These are phyloP conservation scores for Coix lacrymajobi DNA, from an alignment of 176 grass and related monocot genomes.

Conservation along the genomic window DNA sequence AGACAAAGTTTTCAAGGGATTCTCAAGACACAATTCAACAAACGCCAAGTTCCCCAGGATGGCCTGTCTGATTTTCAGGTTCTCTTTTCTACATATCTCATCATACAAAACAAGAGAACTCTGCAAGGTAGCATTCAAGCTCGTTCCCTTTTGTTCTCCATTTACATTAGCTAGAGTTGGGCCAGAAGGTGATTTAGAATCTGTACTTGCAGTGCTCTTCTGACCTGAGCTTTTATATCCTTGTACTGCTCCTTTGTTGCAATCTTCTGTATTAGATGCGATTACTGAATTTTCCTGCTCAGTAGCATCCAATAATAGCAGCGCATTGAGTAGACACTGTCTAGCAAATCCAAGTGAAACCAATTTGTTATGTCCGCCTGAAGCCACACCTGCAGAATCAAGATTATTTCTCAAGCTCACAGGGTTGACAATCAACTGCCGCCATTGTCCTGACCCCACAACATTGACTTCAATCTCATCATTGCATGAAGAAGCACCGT, in stretches of 20 bases:
- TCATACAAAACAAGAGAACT: constrained; percentile 58
- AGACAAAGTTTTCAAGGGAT: constrained; percentile 71
- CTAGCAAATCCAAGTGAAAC: constrained; percentile 66
- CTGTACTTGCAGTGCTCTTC: constrained; percentile 39
- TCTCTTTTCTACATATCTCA: constrained; percentile 68
- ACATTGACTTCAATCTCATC: constrained; percentile 66
- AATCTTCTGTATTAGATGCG: constrained; percentile 33
- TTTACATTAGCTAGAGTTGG: constrained; percentile 31
- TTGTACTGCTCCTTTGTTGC: constrained; percentile 28
- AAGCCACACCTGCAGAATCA: constrained; percentile 32
- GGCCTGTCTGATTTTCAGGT: constrained; percentile 61
- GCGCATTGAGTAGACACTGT: constrained; percentile 71
- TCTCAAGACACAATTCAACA: constrained; percentile 71
- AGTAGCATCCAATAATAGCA: constrained; percentile 46
- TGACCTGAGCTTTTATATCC: constrained; percentile 36
- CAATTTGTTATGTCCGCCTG: constrained; percentile 31
- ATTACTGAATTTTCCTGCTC: constrained; percentile 22
- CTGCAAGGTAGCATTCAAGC: constrained; percentile 52
- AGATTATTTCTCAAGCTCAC: constrained; percentile 25
- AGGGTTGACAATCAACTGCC: constrained; percentile 48
- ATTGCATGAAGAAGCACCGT: constrained; percentile 31
- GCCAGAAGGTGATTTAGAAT: constrained; percentile 42
- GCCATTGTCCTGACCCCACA: constrained; percentile 74
- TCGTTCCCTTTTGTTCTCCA: constrained; percentile 52
- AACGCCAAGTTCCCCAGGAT: constrained; percentile 71